Evolutionary conservation across 2,329 filamentous ascomycete species (phyloP).

Genomic region (Fusarium metavorans): DNA sequence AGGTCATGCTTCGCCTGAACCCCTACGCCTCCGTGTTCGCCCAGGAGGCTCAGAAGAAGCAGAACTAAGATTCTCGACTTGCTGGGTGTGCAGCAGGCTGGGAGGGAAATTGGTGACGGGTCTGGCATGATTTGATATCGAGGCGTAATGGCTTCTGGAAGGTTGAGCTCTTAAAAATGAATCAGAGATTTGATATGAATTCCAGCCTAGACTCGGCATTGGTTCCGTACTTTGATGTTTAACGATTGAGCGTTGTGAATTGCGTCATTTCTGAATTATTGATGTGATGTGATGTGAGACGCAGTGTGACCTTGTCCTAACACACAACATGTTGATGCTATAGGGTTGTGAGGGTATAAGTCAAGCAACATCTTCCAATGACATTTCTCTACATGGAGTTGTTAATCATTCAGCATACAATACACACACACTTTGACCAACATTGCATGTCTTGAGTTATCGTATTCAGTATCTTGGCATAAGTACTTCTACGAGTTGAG

Average conservation of each 20-base stretch:
- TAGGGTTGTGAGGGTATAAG: not conserved
- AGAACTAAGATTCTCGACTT: constrained; percentile 50
- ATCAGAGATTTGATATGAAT: constrained; percentile 52
- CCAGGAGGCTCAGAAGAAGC: constrained; percentile 68
- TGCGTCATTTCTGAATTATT: not conserved
- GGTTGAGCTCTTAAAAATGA: constrained; percentile 51
- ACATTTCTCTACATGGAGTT: not conserved
- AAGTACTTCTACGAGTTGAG: not conserved
- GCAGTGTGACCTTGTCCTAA: not conserved
- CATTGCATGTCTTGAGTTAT: not conserved
- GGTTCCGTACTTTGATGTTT: constrained; percentile 22
- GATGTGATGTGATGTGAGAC: constrained; percentile 14
- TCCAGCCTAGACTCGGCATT: constrained; percentile 38
- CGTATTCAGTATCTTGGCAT: not conserved
- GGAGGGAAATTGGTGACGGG: constrained; percentile 42
- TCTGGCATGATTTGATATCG: constrained; percentile 52
- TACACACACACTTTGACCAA: not conserved
- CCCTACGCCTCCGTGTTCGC: constrained; percentile 93
- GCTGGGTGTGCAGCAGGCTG: constrained; percentile 56
- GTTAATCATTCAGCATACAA: not conserved
- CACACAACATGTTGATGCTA: not conserved
- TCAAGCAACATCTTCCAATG: not conserved
- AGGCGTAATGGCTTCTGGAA: constrained; percentile 55
- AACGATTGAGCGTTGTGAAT: not conserved
- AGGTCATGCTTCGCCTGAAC: constrained; percentile 98